phyloP scores from a whole-genome alignment of 208 protist genomes.

The Wallacemonas sp. region DNA sequence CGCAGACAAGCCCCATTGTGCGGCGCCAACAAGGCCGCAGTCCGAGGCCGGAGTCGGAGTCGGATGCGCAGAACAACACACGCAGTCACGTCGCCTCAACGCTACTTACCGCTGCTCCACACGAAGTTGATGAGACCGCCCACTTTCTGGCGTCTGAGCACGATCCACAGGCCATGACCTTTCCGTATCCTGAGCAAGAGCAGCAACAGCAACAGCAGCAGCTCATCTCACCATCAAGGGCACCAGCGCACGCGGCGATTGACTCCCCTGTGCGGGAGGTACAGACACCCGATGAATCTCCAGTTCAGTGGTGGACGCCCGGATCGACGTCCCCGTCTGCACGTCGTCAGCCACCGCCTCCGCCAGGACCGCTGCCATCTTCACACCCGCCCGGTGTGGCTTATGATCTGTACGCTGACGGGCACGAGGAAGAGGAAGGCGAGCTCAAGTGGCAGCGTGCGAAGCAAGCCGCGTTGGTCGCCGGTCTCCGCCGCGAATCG shows the following conservation, averaged over 20 bases:
- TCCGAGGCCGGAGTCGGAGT: too few species aligned
- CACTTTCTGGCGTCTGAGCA: too few species aligned
- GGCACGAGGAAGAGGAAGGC: too few species aligned
- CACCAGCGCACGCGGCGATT: neutral
- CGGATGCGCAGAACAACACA: too few species aligned
- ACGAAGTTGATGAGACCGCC: too few species aligned
- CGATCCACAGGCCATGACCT: too few species aligned
- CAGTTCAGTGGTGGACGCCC: neutral
- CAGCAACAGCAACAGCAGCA: neutral
- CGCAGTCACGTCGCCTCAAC: too few species aligned
- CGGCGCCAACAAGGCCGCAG: neutral
- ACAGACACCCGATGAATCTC: neutral
- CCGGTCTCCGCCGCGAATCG: neutral
- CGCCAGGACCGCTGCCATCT: neutral
- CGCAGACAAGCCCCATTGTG: slow-evolving; percentile 3
- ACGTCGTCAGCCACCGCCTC: neutral
- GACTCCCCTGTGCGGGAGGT: neutral
- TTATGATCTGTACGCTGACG: too few species aligned
- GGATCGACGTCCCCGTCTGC: neutral
- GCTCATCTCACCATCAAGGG: neutral
- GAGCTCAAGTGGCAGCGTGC: slow-evolving; percentile 3
- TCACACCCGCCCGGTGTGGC: neutral
- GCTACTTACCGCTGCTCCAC: too few species aligned
- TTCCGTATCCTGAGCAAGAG: too few species aligned
- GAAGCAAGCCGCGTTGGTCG: neutral